Evolutionary conservation across 164 flowering plant species (phyloP), one percentile per base, ranked within the genome.

Genomic region (Liquidambar formosana): DNA sequence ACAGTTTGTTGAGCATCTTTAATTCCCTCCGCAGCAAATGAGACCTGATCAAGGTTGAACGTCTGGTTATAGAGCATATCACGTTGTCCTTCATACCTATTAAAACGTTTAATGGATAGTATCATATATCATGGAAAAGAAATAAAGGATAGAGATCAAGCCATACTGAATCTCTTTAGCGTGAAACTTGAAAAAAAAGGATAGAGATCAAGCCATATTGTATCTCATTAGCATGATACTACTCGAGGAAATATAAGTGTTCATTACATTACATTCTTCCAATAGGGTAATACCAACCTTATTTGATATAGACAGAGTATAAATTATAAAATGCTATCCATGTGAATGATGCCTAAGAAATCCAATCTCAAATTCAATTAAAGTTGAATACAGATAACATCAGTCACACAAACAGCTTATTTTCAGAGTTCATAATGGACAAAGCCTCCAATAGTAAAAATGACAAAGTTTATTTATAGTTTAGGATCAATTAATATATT

Each of bases 31-130:
- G 99, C 71, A 62, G 97, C 97, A 91, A 92, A 95, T 53, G 96
- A 71, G 63, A 93, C 97, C 88, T 95, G 99, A 76, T 95, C 99
- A 48, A 95, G 92, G 75, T 95, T 95, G 72, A 91, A 95, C 2
- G 99, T 95, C 80, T 95, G 99, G 75, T 95, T 95, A 78, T 92
- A 95, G 16, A 95, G 88, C 99, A 95, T 95, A 72, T 95, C 97
- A 56, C 97, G 94, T 58, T 95, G 99, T 12, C 89, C 94, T 84
- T 95, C 99, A 77, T 95, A 94, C 96, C 98, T 94, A 83, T 71
- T 4, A 60, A 73, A n/a, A 64, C 51, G 13, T 27, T 23, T 57
- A 10, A 56, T 38, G 25, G 8, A 11, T 49, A n/a, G 22, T 28
- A 43, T 43, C 33, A 52, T 54, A 63, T 16, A 23, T 3, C 10